Conservation (phyloP, 139 green algal species). For the Edaphochlamys debaryana region DNA sequence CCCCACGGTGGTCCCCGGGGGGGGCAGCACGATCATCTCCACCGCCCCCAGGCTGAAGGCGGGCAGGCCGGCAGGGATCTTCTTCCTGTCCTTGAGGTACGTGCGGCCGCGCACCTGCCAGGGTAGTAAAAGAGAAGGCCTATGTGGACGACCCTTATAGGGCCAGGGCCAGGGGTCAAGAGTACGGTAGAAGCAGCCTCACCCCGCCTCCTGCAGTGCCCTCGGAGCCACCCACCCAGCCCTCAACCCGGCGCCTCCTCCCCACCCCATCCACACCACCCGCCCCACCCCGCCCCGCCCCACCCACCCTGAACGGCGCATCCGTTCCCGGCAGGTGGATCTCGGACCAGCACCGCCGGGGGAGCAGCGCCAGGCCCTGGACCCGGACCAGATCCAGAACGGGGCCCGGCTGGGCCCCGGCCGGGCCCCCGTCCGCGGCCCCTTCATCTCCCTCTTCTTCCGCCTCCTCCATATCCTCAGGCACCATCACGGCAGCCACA, state of each 20-base stretch:
- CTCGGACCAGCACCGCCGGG: slow-evolving; percentile 22
- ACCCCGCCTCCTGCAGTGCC: too few species aligned
- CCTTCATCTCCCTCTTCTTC: not conserved
- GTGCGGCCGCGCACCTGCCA: slow-evolving; percentile 51
- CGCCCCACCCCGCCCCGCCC: not conserved
- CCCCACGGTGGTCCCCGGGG: not conserved
- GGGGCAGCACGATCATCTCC: slow-evolving; percentile 41
- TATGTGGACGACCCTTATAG: not conserved
- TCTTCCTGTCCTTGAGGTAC: slow-evolving; percentile 66
- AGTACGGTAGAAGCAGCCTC: not conserved
- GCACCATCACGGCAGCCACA: too few species aligned
- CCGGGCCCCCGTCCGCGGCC: not conserved
- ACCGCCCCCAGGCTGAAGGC: slow-evolving; percentile 38
- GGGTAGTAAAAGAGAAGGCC: not conserved
- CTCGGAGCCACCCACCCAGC: too few species aligned
- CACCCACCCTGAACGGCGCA: slow-evolving; percentile 44
- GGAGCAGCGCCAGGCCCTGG: slow-evolving; percentile 5
- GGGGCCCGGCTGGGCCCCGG: not conserved
- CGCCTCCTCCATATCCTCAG: too few species aligned
- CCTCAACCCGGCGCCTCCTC: too few species aligned
- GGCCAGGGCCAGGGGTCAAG: not conserved
- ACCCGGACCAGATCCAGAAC: not conserved
- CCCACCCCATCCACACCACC: too few species aligned
- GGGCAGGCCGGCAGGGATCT: slow-evolving; percentile 52
- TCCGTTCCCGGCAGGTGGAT: slow-evolving; percentile 34